Evolutionary conservation across 2,329 filamentous ascomycete genomes (phyloP).

Genomic region (Cladosporium sp.): DNA sequence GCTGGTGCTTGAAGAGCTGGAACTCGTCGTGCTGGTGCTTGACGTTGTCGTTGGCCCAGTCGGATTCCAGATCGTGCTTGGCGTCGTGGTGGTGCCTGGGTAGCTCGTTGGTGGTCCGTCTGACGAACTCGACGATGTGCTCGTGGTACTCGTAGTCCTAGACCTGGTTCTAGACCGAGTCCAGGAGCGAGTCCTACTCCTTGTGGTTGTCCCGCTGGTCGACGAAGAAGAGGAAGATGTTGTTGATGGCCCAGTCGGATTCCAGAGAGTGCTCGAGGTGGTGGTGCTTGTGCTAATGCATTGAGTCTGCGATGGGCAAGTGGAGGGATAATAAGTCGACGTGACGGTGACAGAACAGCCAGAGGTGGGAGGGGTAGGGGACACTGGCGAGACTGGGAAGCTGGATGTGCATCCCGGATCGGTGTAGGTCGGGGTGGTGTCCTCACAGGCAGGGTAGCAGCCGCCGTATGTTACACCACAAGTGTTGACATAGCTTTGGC

Average conservation of each 20-base stretch:
- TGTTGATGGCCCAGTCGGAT: background rate
- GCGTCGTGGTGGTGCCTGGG: background rate
- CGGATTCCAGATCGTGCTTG: background rate
- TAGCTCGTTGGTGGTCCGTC: too few species aligned
- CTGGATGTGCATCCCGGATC: conserved; percentile 13
- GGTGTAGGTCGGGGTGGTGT: conserved; percentile 14
- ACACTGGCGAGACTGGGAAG: background rate
- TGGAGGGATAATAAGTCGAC: background rate
- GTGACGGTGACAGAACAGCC: conserved; percentile 2
- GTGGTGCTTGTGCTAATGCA: background rate
- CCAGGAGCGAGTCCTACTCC: too few species aligned
- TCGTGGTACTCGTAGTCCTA: background rate
- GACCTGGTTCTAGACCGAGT: background rate
- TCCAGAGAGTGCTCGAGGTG: background rate
- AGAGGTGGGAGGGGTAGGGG: background rate
- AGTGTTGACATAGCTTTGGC: conserved; percentile 6
- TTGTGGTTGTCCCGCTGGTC: background rate
- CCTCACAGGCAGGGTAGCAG: conserved; percentile 15
- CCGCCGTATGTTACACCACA: conserved; percentile 17
- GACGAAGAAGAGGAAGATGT: background rate
- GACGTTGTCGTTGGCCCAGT: background rate
- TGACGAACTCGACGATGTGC: background rate
- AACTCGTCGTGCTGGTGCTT: background rate
- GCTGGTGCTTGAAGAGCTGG: background rate
- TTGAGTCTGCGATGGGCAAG: background rate